These are phyloP conservation scores for Tolypocladium sp. DNA, from an alignment of 2,329 filamentous ascomycete species.

Conservation along the genomic window DNA sequence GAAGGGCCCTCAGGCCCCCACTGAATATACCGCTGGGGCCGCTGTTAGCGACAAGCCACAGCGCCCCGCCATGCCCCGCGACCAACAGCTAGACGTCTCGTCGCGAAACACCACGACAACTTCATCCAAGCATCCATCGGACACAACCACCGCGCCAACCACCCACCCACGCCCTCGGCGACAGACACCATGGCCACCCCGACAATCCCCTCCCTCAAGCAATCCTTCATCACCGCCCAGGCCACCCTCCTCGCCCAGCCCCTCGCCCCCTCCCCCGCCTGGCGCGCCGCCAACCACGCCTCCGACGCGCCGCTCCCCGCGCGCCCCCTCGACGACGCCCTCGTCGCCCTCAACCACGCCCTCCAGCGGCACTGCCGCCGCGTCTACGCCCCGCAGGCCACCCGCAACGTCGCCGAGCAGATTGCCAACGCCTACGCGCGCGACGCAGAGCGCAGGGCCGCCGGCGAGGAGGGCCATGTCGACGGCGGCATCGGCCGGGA, in stretches of 20 bases:
- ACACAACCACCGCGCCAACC: not conserved
- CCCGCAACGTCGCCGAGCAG: conserved; percentile 63
- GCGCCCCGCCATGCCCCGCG: not conserved
- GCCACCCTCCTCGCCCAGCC: conserved; percentile 54
- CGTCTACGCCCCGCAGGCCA: conserved; percentile 60
- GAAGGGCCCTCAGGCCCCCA: not conserved
- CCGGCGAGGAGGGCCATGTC: conserved; percentile 18
- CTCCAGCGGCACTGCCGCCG: conserved; percentile 56
- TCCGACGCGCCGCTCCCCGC: conserved; percentile 32
- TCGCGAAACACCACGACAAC: not conserved
- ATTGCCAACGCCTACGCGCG: conserved; percentile 56
- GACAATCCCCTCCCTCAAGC: conserved; percentile 54
- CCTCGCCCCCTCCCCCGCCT: conserved; percentile 44
- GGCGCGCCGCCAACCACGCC: conserved; percentile 38
- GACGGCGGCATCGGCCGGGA: conserved; percentile 26
- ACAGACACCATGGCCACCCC: conserved; percentile 19
- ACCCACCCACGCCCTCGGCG: not conserved
- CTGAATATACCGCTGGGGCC: not conserved
- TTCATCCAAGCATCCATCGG: not conserved
- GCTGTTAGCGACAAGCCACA: not conserved
- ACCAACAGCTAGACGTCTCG: not conserved
- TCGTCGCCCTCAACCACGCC: conserved; percentile 50
- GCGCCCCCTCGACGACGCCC: conserved; percentile 45
- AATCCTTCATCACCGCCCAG: conserved; percentile 53
- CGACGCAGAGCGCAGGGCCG: conserved; percentile 29